Evolutionary conservation across 768 basidiomycete genomes (phyloP).

Genomic region (Pluteus cervinus): DNA sequence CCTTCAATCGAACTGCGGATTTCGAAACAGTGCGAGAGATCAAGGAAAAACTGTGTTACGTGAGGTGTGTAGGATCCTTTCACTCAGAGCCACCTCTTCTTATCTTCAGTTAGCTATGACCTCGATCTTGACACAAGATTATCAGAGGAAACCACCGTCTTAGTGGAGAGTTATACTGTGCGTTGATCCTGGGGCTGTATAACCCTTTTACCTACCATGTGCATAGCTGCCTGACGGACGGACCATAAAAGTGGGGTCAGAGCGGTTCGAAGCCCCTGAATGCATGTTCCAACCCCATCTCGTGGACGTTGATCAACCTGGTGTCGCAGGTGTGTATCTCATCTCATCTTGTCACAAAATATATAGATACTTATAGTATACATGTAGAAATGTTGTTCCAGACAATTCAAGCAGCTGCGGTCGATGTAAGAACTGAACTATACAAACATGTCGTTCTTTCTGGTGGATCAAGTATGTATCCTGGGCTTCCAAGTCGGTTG

Average conservation of each 20-base stretch:
- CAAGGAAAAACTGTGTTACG: constrained; percentile 98
- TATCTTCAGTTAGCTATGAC: constrained; percentile 65
- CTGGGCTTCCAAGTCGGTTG: constrained; percentile 90
- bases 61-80: constrained; percentile 52
- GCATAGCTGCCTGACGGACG: constrained; percentile 89
- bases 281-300: constrained; percentile 99
- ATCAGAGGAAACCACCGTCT: constrained; percentile 91
- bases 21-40: constrained; percentile 99
- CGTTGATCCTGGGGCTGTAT: constrained; percentile 13
- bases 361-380: neutral
- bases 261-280: constrained; percentile 98
- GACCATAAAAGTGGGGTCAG: constrained; percentile 94
- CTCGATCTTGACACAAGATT: constrained; percentile 92
- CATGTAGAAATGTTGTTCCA: constrained; percentile 88
- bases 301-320: constrained; percentile 95
- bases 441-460: constrained; percentile 99
- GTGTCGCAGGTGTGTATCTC: constrained; percentile 70
- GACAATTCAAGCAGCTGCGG: constrained; percentile 87
- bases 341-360: neutral
- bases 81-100: neutral
- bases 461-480: constrained; percentile 98
- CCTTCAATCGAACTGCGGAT: constrained; percentile 98
- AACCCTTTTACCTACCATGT: neutral
- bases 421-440: constrained; percentile 84
- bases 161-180: constrained; percentile 96